Evolutionary conservation across 2,329 filamentous ascomycete species (phyloP).

Genomic region (Paecilomyces niveus): DNA sequence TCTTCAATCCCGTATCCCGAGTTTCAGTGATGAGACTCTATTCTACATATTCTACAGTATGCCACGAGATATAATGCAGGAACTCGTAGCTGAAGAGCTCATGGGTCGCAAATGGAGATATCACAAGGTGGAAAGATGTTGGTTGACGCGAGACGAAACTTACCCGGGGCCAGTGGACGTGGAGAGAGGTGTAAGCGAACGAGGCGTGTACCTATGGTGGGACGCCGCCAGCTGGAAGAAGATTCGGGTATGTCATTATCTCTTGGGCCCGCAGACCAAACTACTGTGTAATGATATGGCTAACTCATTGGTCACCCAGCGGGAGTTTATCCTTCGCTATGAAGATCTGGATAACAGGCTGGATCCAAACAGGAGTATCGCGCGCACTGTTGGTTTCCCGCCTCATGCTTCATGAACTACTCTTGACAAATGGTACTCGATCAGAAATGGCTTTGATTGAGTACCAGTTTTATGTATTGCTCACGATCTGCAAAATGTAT

Average conservation of each 20-base stretch:
- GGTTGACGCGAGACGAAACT: slow-evolving; percentile 44
- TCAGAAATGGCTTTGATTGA: slow-evolving; percentile 27
- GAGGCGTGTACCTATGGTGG: slow-evolving; percentile 46
- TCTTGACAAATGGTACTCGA: slow-evolving; percentile 13
- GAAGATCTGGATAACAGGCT: slow-evolving; percentile 43
- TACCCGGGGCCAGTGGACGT: slow-evolving; percentile 42
- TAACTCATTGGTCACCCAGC: slow-evolving; percentile 16
- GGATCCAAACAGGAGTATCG: slow-evolving; percentile 30
- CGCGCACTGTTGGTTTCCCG: slow-evolving; percentile 28
- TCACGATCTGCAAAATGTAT: slow-evolving; percentile 3
- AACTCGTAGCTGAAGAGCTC: slow-evolving; percentile 58
- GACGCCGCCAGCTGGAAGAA: slow-evolving; percentile 45
- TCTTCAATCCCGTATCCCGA: slow-evolving; percentile 50
- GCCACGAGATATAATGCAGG: slow-evolving; percentile 59
- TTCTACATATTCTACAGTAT: slow-evolving; percentile 66
- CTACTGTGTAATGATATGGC: slow-evolving; percentile 1
- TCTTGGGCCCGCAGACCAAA: neutral
- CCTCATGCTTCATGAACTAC: slow-evolving; percentile 29
- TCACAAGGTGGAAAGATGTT: slow-evolving; percentile 46
- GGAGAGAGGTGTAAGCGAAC: slow-evolving; percentile 41
- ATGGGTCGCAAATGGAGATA: slow-evolving; percentile 48
- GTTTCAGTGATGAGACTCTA: slow-evolving; percentile 58
- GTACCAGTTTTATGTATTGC: slow-evolving; percentile 16
- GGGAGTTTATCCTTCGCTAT: slow-evolving; percentile 44
- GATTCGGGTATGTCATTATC: slow-evolving; percentile 32